Percentiles rank a stretch among this genome's conserved stretches.
Conservation (phyloP, 23 red algal species). For the Cyanidiococcus yangmingshanensis region DNA sequence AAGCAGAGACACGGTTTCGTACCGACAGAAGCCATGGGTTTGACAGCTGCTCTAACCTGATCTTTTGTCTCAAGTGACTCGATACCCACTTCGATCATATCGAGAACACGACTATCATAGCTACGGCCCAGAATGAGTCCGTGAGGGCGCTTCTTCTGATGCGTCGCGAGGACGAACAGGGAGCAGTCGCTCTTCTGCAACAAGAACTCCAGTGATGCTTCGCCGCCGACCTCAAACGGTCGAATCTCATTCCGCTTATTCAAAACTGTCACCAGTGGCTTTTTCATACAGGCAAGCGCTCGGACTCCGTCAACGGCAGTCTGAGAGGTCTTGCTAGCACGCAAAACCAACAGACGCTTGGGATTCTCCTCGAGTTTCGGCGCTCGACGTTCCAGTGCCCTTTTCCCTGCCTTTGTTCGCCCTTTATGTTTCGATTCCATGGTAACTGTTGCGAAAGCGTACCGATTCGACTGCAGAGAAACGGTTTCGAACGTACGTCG, state of each 20-base stretch:
- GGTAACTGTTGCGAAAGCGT: no score
- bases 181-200: constrained; percentile 67
- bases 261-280: constrained; percentile 49
- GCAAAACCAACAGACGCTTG: constrained; percentile 47
- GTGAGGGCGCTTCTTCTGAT: constrained; percentile 89
- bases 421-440: background rate
- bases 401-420: constrained; percentile 32
- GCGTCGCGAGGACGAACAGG: constrained; percentile 64
- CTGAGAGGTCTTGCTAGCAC: constrained; percentile 45
- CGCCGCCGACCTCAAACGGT: constrained; percentile 78
- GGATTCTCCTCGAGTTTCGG: constrained; percentile 60
- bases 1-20: constrained; percentile 60
- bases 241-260: constrained; percentile 66
- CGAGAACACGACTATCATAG: constrained; percentile 76
- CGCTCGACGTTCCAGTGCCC: constrained; percentile 31
- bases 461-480: no score
- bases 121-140: constrained; percentile 69
- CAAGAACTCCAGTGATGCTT: constrained; percentile 61
- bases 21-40: constrained; percentile 29
- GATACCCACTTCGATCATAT: constrained; percentile 93
- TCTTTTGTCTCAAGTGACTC: constrained; percentile 6
- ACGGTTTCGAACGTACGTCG: no score
- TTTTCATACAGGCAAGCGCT: constrained; percentile 44
- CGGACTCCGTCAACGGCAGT: constrained; percentile 35
- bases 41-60: background rate